Conservation (phyloP, 257 asterid species). For the Nicotiana sylvestris region DNA sequence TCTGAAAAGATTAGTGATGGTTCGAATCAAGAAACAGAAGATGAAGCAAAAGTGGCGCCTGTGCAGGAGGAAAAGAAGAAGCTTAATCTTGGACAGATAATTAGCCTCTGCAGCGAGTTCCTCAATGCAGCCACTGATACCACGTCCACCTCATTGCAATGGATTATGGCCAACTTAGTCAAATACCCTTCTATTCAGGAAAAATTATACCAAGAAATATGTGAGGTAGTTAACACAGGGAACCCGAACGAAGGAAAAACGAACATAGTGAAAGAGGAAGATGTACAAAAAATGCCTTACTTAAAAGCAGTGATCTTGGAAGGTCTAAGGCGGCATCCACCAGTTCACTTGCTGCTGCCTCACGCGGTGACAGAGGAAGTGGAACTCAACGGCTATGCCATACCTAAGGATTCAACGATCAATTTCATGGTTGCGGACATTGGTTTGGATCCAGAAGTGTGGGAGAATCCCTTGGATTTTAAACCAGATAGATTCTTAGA, state of each 20-base stretch:
- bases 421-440: not conserved
- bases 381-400: not conserved
- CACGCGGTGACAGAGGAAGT: not conserved
- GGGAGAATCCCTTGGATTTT: no score
- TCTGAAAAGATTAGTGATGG: not conserved
- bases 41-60: not conserved
- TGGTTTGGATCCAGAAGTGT: no score
- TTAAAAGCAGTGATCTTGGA: no score
- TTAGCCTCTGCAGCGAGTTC: not conserved
- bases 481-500: not conserved
- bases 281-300: no score
- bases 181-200: not conserved
- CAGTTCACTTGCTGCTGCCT: not conserved
- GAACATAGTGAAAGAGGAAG: not conserved
- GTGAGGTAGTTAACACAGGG: not conserved
- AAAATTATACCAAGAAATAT: not conserved
- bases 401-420: not conserved
- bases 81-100: not conserved
- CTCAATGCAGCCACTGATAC: not conserved
- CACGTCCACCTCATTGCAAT: not conserved
- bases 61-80: not conserved
- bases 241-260: not conserved
- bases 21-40: not conserved
- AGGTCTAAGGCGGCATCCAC: no score
- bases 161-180: no score